Conservation (phyloP, 2,329 filamentous ascomycete species). For the Fonsecaea pugnacius region DNA sequence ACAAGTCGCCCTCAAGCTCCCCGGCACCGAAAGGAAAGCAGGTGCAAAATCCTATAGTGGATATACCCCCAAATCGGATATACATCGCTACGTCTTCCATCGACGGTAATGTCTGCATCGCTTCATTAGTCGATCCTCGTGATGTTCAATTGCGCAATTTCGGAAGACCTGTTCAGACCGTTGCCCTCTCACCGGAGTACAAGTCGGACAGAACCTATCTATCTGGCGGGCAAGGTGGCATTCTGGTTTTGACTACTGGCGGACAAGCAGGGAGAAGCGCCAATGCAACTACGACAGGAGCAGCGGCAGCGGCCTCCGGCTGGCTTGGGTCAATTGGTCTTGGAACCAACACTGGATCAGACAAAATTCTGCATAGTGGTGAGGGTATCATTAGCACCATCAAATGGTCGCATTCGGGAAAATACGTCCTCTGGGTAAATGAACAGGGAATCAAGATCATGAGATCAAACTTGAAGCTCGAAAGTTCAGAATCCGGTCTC, state of each 20-base stretch:
- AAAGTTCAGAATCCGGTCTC: constrained; percentile 74
- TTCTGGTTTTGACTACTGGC: constrained; percentile 82
- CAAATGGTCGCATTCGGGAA: constrained; percentile 91
- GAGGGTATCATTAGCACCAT: constrained; percentile 90
- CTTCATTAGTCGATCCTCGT: constrained; percentile 81
- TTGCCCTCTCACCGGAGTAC: constrained; percentile 93
- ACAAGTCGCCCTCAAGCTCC: constrained; percentile 52
- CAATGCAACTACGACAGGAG: constrained; percentile 86
- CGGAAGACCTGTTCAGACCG: constrained; percentile 85
- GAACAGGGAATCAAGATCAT: constrained; percentile 98
- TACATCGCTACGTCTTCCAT: constrained; percentile 92
- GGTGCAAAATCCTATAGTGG: constrained; percentile 63
- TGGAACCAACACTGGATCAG: constrained; percentile 76
- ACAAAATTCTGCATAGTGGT: constrained; percentile 85
- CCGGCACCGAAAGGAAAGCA: constrained; percentile 56
- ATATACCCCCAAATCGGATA: constrained; percentile 84
- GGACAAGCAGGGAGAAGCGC: constrained; percentile 76
- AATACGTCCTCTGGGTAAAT: constrained; percentile 93
- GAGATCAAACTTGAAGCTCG: constrained; percentile 82
- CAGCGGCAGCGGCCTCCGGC: constrained; percentile 79
- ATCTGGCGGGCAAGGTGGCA: constrained; percentile 86
- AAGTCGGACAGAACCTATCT: constrained; percentile 86
- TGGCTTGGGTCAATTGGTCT: constrained; percentile 91
- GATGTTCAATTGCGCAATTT: constrained; percentile 94
- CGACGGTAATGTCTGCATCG: constrained; percentile 92